Conservation (phyloP, 2,329 filamentous ascomycete species). For the Paramyrothecium sp. region DNA sequence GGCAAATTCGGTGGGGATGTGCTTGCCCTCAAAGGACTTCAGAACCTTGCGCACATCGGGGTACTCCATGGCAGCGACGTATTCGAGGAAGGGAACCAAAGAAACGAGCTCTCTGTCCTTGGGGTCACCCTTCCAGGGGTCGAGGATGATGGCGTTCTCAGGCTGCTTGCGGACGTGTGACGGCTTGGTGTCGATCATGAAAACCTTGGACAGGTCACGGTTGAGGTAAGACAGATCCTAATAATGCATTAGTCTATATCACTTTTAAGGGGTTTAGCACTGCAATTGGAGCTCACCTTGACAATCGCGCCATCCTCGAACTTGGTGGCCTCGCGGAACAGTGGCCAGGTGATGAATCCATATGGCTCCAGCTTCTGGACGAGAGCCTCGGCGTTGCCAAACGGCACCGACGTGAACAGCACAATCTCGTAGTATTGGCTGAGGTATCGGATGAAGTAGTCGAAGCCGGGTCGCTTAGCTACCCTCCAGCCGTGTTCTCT, state of each 20-base stretch:
- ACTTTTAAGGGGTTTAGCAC: background rate
- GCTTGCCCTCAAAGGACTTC: slow-evolving; percentile 83
- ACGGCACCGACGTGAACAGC: slow-evolving; percentile 88
- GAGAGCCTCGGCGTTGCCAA: slow-evolving; percentile 79
- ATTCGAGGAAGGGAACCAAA: slow-evolving; percentile 95
- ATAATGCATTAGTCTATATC: slow-evolving; percentile 11
- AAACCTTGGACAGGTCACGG: slow-evolving; percentile 90
- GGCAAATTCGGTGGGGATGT: slow-evolving; percentile 89
- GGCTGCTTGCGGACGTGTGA: slow-evolving; percentile 84
- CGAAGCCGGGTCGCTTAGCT: slow-evolving; percentile 90
- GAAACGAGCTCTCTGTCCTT: slow-evolving; percentile 84
- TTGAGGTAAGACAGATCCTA: slow-evolving; percentile 98
- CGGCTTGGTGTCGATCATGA: slow-evolving; percentile 86
- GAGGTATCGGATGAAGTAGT: slow-evolving; percentile 96
- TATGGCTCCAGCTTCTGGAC: slow-evolving; percentile 93
- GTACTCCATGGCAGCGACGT: slow-evolving; percentile 91
- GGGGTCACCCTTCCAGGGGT: slow-evolving; percentile 83
- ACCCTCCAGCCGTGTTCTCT: slow-evolving; percentile 93
- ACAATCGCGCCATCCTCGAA: slow-evolving; percentile 96
- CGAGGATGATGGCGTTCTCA: slow-evolving; percentile 91
- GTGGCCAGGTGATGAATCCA: slow-evolving; percentile 90
- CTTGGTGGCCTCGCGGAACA: slow-evolving; percentile 95
- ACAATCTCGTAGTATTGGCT: slow-evolving; percentile 98
- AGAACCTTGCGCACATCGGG: slow-evolving; percentile 82
- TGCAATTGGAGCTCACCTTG: slow-evolving; percentile 62